Percentiles rank a stretch among this genome's conserved stretches.
Evolutionary conservation across 139 green algal genomes (phyloP).

Genomic region (Micractinium conductrix): DNA sequence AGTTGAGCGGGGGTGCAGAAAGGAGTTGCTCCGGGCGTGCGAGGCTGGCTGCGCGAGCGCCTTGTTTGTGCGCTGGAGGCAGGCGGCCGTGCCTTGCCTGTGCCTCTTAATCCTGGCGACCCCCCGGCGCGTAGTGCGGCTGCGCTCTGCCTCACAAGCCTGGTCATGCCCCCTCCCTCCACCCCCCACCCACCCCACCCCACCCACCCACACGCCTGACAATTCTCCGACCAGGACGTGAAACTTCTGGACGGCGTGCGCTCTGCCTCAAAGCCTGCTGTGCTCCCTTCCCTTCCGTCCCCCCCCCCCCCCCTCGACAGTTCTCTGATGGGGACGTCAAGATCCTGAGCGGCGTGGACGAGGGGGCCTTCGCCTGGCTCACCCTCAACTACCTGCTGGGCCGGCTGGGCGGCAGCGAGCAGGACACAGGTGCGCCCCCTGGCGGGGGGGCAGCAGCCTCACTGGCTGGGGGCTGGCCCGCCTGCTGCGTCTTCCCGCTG

Average conservation of each 20-base stretch:
- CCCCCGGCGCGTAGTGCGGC: too few species aligned
- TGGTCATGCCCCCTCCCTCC: not conserved
- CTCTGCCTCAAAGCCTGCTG: too few species aligned
- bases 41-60: not conserved
- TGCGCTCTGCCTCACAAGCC: too few species aligned
- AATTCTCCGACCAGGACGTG: too few species aligned
- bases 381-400: constrained; percentile 98
- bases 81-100: too few species aligned
- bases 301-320: not conserved
- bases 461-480: not conserved
- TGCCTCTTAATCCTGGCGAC: too few species aligned
- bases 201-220: too few species aligned
- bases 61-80: too few species aligned
- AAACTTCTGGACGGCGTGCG: too few species aligned
- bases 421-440: constrained; percentile 70
- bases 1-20: too few species aligned
- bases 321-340: constrained; percentile 58
- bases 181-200: too few species aligned
- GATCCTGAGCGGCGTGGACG: constrained; percentile 79
- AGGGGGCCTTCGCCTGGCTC: constrained; percentile 97
- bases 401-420: constrained; percentile 66
- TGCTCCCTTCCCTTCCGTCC: not conserved
- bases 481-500: not conserved
- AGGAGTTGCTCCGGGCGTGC: too few species aligned
- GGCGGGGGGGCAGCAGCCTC: not conserved